Percentiles rank a stretch among this genome's conserved stretches.
phyloP scores from a whole-genome alignment of 2,329 filamentous ascomycete genomes.

The Colletotrichum noveboracense region DNA sequence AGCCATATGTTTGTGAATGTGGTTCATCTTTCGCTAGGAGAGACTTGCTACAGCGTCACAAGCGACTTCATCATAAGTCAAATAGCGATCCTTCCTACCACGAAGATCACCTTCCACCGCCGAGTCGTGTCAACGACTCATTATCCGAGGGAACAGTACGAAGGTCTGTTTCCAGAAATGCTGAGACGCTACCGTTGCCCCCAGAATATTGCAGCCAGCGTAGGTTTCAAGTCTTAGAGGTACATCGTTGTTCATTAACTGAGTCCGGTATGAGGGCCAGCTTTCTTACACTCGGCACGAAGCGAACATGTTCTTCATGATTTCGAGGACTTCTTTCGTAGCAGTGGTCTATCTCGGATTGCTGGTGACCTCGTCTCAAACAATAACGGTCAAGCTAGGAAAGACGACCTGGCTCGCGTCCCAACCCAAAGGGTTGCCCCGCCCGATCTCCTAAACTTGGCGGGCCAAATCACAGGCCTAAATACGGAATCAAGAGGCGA shows the following conservation, averaged over 20 bases:
- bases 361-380: not conserved
- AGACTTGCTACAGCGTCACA: not conserved
- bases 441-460: not conserved
- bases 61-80: not conserved
- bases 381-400: not conserved
- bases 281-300: not conserved
- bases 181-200: not conserved
- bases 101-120: not conserved
- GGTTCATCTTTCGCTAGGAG: not conserved
- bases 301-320: not conserved
- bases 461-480: not conserved
- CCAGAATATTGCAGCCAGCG: not conserved
- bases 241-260: not conserved
- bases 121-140: not conserved
- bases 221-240: not conserved
- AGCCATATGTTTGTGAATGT: not conserved
- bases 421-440: not conserved
- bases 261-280: not conserved
- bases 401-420: not conserved
- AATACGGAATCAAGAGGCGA: not conserved
- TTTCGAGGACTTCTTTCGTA: not conserved
- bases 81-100: not conserved
- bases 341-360: not conserved
- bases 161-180: not conserved
- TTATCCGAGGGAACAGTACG: not conserved